These are phyloP conservation scores for Mortierella sp. DNA, from an alignment of 371 early-diverging fungal genomes.

Conservation along the genomic window DNA sequence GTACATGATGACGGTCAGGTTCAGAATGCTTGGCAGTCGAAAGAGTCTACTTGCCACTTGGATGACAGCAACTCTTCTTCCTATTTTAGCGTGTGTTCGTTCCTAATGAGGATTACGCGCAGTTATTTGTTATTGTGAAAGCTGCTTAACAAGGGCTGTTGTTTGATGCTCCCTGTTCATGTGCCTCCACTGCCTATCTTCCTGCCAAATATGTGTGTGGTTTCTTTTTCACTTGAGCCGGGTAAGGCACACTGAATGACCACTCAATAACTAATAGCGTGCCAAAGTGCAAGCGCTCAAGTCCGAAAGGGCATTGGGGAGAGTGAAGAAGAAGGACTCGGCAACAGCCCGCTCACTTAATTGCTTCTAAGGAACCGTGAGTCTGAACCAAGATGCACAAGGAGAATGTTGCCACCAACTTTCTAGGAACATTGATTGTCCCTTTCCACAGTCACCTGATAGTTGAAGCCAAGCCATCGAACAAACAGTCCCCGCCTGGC, in stretches of 20 bases:
- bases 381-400: no score
- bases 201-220: no score
- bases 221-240: not conserved
- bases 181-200: no score
- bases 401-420: not conserved
- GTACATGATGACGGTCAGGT: not conserved
- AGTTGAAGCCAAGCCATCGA: no score
- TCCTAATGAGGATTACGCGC: not conserved
- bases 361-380: no score
- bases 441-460: no score
- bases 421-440: not conserved
- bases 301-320: not conserved
- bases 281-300: not conserved
- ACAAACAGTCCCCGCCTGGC: no score
- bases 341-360: conserved; percentile 1
- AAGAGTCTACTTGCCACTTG: no score
- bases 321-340: not conserved
- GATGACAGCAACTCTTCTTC: not conserved
- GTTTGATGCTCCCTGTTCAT: no score
- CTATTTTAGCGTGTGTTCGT: not conserved
- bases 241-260: not conserved
- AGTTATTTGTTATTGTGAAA: no score
- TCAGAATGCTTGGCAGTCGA: no score
- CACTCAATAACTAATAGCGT: not conserved
- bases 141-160: no score